Conservation (phyloP, 2,329 filamentous ascomycete species). For the Volutella citrinella region DNA sequence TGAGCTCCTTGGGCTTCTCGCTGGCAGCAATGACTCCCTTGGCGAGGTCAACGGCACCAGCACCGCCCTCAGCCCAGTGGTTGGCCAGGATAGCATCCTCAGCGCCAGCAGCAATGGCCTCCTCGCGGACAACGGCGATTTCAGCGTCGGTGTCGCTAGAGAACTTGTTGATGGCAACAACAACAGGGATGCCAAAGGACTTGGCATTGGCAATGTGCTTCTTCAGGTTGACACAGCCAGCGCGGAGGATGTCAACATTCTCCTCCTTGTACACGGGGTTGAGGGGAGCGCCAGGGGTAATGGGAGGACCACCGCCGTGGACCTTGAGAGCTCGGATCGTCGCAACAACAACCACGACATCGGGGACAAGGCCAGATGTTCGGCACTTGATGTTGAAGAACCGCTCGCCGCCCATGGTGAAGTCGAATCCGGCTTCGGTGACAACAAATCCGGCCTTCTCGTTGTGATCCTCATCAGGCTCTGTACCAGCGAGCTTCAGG, state of each 20-base stretch:
- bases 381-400: slow-evolving; percentile 99
- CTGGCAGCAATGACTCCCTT: slow-evolving; percentile 81
- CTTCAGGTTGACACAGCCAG: slow-evolving; percentile 88
- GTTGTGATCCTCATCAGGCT: slow-evolving; percentile 81
- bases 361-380: slow-evolving; percentile 85
- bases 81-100: slow-evolving; percentile 92
- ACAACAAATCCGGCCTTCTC: slow-evolving; percentile 89
- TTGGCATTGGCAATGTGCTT: slow-evolving; percentile 94
- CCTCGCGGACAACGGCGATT: slow-evolving; percentile 83
- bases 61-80: slow-evolving; percentile 95
- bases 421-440: slow-evolving; percentile 97
- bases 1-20: slow-evolving; percentile 81
- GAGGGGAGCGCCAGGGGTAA: slow-evolving; percentile 82
- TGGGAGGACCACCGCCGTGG: slow-evolving; percentile 93
- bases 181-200: slow-evolving; percentile 85
- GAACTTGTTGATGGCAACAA: slow-evolving; percentile 97
- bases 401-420: slow-evolving; percentile 98
- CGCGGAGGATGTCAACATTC: slow-evolving; percentile 86
- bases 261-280: slow-evolving; percentile 87
- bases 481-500: slow-evolving; percentile 91
- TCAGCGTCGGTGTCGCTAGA: slow-evolving; percentile 91
- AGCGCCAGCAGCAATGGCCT: slow-evolving; percentile 86
- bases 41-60: slow-evolving; percentile 84
- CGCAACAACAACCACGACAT: slow-evolving; percentile 91
- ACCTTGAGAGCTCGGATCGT: slow-evolving; percentile 96